A percentile compares a stretch with the other conserved stretches of the same genome.
phyloP scores from a whole-genome alignment of 441 rosid species.

The Pelargonium exstipulatum region DNA sequence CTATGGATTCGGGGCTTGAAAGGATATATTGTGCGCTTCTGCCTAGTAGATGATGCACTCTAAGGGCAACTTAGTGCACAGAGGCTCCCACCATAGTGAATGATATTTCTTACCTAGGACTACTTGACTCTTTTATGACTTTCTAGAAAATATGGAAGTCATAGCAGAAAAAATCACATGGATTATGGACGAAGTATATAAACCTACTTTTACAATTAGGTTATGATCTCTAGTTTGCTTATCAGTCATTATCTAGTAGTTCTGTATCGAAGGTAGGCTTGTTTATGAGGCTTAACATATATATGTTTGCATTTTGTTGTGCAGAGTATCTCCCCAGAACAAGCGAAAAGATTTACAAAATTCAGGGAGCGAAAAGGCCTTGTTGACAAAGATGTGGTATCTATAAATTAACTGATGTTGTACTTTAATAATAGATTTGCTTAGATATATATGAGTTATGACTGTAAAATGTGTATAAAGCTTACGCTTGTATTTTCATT shows the following conservation, averaged over 20 bases:
- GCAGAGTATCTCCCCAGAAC: conserved; percentile 85
- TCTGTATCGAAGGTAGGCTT: not conserved
- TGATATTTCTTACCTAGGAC: not conserved
- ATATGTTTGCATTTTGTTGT: conserved; percentile 17
- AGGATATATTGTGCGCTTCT: not conserved
- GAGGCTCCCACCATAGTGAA: not conserved
- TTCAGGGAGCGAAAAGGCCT: conserved; percentile 93
- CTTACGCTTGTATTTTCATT: conserved; percentile 13
- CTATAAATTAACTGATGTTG: conserved; percentile 22
- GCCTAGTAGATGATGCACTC: not conserved
- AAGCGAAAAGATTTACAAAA: conserved; percentile 87
- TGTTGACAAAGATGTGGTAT: conserved; percentile 94
- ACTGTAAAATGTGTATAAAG: not conserved
- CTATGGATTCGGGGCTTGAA: not conserved
- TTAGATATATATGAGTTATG: conserved; percentile 1
- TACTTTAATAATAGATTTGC: conserved; percentile 13
- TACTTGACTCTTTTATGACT: not conserved
- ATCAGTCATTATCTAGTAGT: not conserved
- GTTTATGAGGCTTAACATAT: conserved; percentile 20
- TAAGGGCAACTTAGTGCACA: not conserved
- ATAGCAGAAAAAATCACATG: not conserved
- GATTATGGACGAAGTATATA: not conserved
- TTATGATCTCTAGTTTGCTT: conserved; percentile 1
- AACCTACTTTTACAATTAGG: no score
- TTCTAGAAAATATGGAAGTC: not conserved